Conservation (phyloP, 768 basidiomycete genomes). For the Leccinum subgranulosum region DNA sequence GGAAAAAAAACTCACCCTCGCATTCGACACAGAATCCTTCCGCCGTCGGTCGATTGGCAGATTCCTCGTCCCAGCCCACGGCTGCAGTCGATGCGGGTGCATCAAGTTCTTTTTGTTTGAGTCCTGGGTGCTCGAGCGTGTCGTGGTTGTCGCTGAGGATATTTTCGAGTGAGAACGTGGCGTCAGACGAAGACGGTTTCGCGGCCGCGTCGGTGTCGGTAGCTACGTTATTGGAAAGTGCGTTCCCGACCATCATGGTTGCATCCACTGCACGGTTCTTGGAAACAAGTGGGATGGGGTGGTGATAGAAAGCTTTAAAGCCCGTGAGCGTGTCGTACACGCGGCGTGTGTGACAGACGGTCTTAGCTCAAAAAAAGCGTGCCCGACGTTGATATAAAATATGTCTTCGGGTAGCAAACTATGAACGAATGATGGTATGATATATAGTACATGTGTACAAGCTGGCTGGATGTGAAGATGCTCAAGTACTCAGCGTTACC, state of each 20-base stretch:
- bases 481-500: constrained; percentile 20
- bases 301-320: constrained; percentile 10
- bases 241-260: constrained; percentile 21
- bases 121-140: constrained; percentile 50
- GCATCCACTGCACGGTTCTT: constrained; percentile 8
- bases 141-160: constrained; percentile 68
- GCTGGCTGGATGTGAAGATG: constrained; percentile 1
- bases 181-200: constrained; percentile 3
- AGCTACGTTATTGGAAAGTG: constrained; percentile 12
- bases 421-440: constrained; percentile 4
- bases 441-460: constrained; percentile 18
- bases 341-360: constrained; percentile 22
- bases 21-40: constrained; percentile 83
- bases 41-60: constrained; percentile 37
- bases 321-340: constrained; percentile 17
- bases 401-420: background rate
- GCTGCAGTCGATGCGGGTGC: constrained; percentile 33
- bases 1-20: constrained; percentile 56
- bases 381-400: background rate
- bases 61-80: constrained; percentile 70
- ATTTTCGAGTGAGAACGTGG: constrained; percentile 59
- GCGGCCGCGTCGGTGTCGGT: constrained; percentile 12
- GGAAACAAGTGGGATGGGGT: constrained; percentile 1
- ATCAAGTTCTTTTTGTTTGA: constrained; percentile 33
- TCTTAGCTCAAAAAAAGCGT: background rate